Conservation (phyloP, 129 eudicot genomes). For the Lactuca sativa region DNA sequence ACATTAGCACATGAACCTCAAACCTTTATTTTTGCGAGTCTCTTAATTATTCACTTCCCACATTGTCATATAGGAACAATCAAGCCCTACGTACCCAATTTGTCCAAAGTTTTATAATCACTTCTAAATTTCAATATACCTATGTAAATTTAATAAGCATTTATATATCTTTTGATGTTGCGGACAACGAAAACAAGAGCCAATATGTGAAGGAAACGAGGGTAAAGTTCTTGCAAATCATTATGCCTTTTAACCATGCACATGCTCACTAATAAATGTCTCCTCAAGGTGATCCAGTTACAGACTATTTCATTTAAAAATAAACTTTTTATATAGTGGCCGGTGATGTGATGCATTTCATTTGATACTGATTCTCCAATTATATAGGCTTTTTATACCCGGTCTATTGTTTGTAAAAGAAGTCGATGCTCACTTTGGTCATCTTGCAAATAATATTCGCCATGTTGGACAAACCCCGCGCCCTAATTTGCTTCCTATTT, state of each 20-base stretch:
- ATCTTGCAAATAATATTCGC: constrained; percentile 35
- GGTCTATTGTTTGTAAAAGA: constrained; percentile 34
- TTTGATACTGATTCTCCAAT: constrained; percentile 31
- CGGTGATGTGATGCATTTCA: constrained; percentile 1
- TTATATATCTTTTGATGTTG: too few relatives aligned
- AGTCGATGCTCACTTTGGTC: constrained; percentile 27
- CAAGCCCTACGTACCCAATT: constrained; percentile 7
- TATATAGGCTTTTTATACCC: constrained; percentile 8
- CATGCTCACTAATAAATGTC: constrained; percentile 23
- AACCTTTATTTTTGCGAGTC: not conserved
- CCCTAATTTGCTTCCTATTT: constrained; percentile 44
- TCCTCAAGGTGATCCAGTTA: constrained; percentile 7
- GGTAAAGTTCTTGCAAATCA: too few relatives aligned
- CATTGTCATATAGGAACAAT: not conserved
- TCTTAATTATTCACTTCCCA: not conserved
- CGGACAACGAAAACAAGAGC: too few relatives aligned
- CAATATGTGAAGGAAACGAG: too few relatives aligned
- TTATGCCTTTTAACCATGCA: not conserved
- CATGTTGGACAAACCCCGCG: constrained; percentile 44
- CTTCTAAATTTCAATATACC: too few relatives aligned
- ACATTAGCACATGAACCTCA: constrained; percentile 4
- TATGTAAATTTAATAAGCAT: too few relatives aligned
- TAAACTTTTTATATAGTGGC: constrained; percentile 8
- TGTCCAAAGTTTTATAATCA: not conserved
- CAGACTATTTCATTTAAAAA: not conserved